A percentile compares a stretch with the other conserved stretches of the same genome.
These are phyloP conservation scores for Euphorbia tirucalli DNA, from an alignment of 345 rosid genomes.

Conservation along the genomic window DNA sequence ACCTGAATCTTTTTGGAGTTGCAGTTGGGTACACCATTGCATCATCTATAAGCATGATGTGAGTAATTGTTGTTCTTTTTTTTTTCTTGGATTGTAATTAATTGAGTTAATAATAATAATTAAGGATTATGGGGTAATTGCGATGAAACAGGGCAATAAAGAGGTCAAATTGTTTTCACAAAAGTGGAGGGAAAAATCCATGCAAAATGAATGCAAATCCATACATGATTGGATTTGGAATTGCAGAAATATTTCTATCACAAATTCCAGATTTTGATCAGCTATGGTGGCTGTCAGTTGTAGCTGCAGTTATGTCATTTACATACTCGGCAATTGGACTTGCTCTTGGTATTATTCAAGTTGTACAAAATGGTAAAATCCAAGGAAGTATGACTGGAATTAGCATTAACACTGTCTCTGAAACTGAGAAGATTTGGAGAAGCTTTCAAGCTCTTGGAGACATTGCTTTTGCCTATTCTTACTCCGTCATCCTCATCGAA, in stretches of 20 bases:
- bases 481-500: slow-evolving; percentile 76
- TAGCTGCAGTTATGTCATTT: slow-evolving; percentile 94
- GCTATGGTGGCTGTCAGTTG: slow-evolving; percentile 87
- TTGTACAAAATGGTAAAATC: slow-evolving; percentile 51
- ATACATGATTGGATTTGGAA: slow-evolving; percentile 69
- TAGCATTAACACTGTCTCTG: slow-evolving; percentile 49
- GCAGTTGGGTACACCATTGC: slow-evolving; percentile 78
- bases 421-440: slow-evolving; percentile 69
- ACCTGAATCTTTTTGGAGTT: slow-evolving; percentile 64
- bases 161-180: slow-evolving; percentile 55
- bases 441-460: slow-evolving; percentile 92
- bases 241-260: slow-evolving; percentile 52
- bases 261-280: slow-evolving; percentile 88
- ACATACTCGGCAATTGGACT: slow-evolving; percentile 92
- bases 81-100: too few species aligned
- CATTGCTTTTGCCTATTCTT: slow-evolving; percentile 90
- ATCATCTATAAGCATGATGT: slow-evolving; percentile 80
- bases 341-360: slow-evolving; percentile 76
- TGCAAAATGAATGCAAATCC: slow-evolving; percentile 54
- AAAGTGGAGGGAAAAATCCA: slow-evolving; percentile 35
- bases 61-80: too few species aligned
- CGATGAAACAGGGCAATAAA: slow-evolving; percentile 70
- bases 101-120: too few species aligned
- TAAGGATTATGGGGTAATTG: too few species aligned
- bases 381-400: slow-evolving; percentile 78